phyloP scores from a whole-genome alignment of 768 basidiomycete genomes.

The Erythrobasidium yunnanense region DNA sequence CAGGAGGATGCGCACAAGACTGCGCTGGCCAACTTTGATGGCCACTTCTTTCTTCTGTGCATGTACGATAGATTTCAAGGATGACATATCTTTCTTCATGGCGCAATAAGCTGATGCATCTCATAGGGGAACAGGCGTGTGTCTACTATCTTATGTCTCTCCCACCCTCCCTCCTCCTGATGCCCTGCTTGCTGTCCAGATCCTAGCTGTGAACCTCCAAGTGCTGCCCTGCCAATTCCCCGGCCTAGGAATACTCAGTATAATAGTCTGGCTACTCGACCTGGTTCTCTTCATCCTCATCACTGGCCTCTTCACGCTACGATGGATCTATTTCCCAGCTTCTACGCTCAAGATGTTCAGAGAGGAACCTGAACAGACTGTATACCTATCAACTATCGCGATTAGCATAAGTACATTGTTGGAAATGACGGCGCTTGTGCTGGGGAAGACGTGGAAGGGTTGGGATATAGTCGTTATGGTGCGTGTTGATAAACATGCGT shows the following conservation, averaged over 20 bases:
- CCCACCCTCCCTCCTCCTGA: neutral
- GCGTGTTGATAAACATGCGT: neutral
- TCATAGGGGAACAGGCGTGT: neutral
- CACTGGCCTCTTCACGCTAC: neutral
- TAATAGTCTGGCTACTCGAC: conserved; percentile 1
- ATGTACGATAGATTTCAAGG: neutral
- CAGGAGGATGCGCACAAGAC: neutral
- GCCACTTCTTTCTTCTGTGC: neutral
- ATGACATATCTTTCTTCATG: neutral
- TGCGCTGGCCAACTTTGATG: neutral
- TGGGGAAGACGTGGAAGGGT: neutral
- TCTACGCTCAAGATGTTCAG: neutral
- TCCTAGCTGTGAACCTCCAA: neutral
- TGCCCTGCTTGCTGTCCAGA: neutral
- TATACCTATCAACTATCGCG: neutral
- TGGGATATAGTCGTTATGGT: neutral
- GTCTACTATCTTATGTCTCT: neutral
- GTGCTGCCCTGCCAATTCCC: neutral
- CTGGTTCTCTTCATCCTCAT: neutral
- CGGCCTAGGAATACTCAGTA: neutral
- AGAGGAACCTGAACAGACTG: neutral
- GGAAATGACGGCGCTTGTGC: neutral
- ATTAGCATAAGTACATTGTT: neutral
- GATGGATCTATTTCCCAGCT: neutral
- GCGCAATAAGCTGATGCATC: neutral